Conservation (phyloP, 495 filamentous ascomycete species). For the Recurvomyces mirabilis region DNA sequence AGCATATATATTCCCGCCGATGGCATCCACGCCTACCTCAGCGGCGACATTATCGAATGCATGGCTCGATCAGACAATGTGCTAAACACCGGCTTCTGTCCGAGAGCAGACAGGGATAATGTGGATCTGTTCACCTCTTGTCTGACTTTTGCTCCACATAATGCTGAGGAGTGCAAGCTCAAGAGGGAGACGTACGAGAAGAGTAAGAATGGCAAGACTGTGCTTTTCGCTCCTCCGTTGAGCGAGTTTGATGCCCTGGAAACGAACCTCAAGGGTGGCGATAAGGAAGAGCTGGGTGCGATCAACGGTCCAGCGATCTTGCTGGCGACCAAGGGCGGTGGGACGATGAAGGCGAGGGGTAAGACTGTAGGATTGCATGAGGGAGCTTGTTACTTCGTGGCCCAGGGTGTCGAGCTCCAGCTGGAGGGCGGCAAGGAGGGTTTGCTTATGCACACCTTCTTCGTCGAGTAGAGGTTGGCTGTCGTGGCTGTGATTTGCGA, state of each 20-base stretch:
- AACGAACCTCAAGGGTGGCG: conserved; percentile 30
- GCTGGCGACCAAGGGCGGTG: conserved; percentile 52
- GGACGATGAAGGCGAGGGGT: conserved; percentile 45
- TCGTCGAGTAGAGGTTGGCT: conserved; percentile 34
- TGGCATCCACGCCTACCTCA: conserved; percentile 67
- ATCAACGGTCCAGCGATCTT: conserved; percentile 55
- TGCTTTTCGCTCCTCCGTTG: conserved; percentile 55
- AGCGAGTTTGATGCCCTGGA: conserved; percentile 36
- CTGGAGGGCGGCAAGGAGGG: conserved; percentile 37
- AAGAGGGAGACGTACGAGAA: conserved; percentile 37
- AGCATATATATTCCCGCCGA: conserved; percentile 66
- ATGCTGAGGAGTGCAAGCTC: conserved; percentile 42
- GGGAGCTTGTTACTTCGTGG: conserved; percentile 61
- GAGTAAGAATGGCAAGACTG: conserved; percentile 47
- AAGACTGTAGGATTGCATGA: conserved; percentile 44
- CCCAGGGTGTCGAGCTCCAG: conserved; percentile 43
- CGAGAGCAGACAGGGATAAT: conserved; percentile 48
- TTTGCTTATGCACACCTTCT: conserved; percentile 47
- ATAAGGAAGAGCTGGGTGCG: conserved; percentile 45
- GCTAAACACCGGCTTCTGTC: conserved; percentile 65
- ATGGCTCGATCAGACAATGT: conserved; percentile 79
- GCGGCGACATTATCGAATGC: conserved; percentile 73
- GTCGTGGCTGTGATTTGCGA: neutral
- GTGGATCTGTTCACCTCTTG: conserved; percentile 50
- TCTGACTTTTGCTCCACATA: conserved; percentile 52